Evolutionary conservation across 1,284 basidiomycete species (phyloP).

Genomic region (Ceratobasidium sp.): DNA sequence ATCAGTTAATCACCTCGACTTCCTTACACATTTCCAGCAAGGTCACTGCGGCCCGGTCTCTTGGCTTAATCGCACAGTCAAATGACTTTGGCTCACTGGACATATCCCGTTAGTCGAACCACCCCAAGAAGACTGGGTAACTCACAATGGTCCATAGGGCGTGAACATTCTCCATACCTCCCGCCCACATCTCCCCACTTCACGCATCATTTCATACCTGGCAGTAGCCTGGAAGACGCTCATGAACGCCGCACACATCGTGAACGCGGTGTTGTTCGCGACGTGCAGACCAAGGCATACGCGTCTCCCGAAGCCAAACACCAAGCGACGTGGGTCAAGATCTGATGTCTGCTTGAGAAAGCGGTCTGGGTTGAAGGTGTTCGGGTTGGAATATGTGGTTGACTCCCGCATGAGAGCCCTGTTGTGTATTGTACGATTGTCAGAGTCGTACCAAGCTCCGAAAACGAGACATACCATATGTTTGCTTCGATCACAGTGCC

Average conservation of each 20-base stretch:
- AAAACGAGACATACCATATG: neutral
- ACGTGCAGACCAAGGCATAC: constrained; percentile 40
- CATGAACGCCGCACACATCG: constrained; percentile 30
- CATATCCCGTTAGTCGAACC: neutral
- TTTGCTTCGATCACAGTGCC: constrained; percentile 27
- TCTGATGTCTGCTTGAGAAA: constrained; percentile 24
- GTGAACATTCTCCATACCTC: constrained; percentile 27
- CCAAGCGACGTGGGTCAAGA: constrained; percentile 22
- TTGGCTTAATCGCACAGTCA: constrained; percentile 7
- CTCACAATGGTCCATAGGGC: constrained; percentile 24
- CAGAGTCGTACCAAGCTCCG: no score
- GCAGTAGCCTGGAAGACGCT: constrained; percentile 23
- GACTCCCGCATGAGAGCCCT: constrained; percentile 27
- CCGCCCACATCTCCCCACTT: neutral
- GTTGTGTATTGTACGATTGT: no score
- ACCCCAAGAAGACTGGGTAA: no score
- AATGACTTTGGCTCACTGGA: constrained; percentile 24
- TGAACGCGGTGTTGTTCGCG: constrained; percentile 33
- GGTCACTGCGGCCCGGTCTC: constrained; percentile 4
- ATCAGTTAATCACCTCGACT: neutral
- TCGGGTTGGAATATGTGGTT: neutral
- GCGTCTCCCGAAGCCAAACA: constrained; percentile 39
- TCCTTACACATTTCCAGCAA: constrained; percentile 25
- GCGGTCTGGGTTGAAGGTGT: constrained; percentile 28
- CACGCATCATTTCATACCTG: constrained; percentile 7